phyloP scores from a whole-genome alignment of 768 basidiomycete genomes.

The Heimioporus sp. region DNA sequence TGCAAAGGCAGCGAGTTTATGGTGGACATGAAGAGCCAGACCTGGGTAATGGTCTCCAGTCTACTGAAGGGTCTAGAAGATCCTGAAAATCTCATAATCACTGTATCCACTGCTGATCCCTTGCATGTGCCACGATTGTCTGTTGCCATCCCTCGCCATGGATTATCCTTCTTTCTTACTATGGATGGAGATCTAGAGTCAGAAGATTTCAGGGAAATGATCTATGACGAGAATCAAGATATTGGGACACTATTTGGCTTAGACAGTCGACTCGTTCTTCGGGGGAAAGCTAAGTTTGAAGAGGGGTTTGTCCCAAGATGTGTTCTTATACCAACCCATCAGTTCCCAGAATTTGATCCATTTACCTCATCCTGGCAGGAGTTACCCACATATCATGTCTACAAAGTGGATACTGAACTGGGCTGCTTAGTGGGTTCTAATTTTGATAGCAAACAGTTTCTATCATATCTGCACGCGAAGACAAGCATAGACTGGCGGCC shows the following conservation, averaged over 20 bases:
- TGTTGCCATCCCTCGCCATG: background rate
- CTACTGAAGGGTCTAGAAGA: constrained; percentile 6
- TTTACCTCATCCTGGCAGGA: no score
- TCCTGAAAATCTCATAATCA: constrained; percentile 12
- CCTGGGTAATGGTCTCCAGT: constrained; percentile 17
- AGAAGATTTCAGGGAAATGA: background rate
- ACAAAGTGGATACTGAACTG: background rate
- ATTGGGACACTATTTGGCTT: background rate
- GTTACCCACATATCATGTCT: background rate
- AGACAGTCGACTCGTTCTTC: background rate
- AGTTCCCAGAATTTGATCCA: no score
- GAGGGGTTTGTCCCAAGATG: background rate
- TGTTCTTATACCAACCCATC: no score
- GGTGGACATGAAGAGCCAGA: constrained; percentile 18
- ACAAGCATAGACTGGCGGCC: background rate
- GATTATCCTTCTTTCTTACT: background rate
- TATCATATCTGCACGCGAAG: background rate
- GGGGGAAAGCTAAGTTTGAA: background rate
- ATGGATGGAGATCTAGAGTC: background rate
- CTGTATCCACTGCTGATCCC: background rate
- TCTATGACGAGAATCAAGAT: background rate
- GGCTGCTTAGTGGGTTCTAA: background rate
- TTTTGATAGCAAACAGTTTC: background rate
- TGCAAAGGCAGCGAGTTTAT: background rate
- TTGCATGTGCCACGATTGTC: background rate